A percentile compares a stretch with the other conserved stretches of the same genome.
Evolutionary conservation across 208 protist genomes (phyloP).

Genomic region (Trypanosoma lewisi): DNA sequence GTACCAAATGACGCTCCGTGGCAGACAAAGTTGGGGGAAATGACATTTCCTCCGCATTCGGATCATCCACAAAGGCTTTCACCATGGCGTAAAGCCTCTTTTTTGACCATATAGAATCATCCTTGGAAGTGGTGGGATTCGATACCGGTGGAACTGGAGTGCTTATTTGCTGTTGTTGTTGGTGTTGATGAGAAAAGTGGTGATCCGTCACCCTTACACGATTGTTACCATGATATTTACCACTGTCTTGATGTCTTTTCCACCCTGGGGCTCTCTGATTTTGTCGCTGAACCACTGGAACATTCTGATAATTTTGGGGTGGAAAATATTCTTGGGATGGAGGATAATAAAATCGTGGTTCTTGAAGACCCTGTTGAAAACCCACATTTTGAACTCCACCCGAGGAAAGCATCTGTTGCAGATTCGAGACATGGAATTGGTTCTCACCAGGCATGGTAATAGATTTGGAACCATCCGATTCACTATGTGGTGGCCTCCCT

Average conservation of each 20-base stretch:
- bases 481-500: constrained; percentile 1
- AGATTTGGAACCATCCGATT: not conserved
- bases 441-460: not conserved
- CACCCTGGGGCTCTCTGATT: not conserved
- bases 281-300: not conserved
- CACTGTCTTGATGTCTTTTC: not conserved
- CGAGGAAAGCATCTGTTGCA: constrained; percentile 1
- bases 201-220: not conserved
- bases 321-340: not conserved
- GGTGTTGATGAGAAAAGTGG: not conserved
- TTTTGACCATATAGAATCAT: constrained; percentile 61
- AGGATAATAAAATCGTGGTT: not conserved
- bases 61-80: constrained; percentile 68
- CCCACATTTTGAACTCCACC: not conserved
- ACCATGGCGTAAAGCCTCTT: constrained; percentile 75
- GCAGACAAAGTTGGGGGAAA: constrained; percentile 68
- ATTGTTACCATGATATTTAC: not conserved
- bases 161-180: no score
- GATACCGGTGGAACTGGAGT: not conserved
- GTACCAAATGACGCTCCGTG: constrained; percentile 57
- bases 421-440: constrained; percentile 12
- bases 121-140: constrained; percentile 16
- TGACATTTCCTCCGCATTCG: constrained; percentile 42
- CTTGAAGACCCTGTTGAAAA: not conserved
- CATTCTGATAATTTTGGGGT: not conserved